A percentile compares a stretch with the other conserved stretches of the same genome.
Conservation (phyloP, 176 grass and related monocot genomes). For the Echinochloa phyllopogon region DNA sequence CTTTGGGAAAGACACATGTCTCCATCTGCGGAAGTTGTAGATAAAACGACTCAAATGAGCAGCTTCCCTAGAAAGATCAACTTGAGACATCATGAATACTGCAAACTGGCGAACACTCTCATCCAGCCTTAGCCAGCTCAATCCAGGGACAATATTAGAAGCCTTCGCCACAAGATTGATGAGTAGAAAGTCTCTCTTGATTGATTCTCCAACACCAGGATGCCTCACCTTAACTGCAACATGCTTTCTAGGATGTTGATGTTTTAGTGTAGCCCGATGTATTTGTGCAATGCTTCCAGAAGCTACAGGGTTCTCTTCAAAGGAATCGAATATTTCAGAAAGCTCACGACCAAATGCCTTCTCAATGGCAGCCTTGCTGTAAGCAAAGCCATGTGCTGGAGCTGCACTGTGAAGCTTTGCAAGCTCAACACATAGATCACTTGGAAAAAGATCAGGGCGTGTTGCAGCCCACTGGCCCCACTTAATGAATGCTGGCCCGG, state of each 20-base stretch:
- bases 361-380: constrained; percentile 75
- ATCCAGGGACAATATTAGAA: constrained; percentile 71
- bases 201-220: constrained; percentile 92
- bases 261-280: constrained; percentile 81
- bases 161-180: constrained; percentile 75
- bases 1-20: constrained; percentile 85
- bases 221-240: constrained; percentile 98
- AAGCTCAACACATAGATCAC: constrained; percentile 91
- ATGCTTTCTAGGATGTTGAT: constrained; percentile 60
- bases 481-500: constrained; percentile 95
- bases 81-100: constrained; percentile 97
- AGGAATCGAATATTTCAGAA: constrained; percentile 83
- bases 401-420: constrained; percentile 89
- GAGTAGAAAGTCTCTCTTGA: constrained; percentile 88
- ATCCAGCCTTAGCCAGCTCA: constrained; percentile 97
- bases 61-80: constrained; percentile 95
- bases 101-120: constrained; percentile 94
- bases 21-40: constrained; percentile 97
- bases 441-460: constrained; percentile 91
- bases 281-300: constrained; percentile 97
- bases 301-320: constrained; percentile 93
- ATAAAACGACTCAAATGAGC: constrained; percentile 89
- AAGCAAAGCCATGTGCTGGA: constrained; percentile 79
- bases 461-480: constrained; percentile 99
- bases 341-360: constrained; percentile 85